Conservation (phyloP, 768 basidiomycete species). For the Mycena capillaripes region DNA sequence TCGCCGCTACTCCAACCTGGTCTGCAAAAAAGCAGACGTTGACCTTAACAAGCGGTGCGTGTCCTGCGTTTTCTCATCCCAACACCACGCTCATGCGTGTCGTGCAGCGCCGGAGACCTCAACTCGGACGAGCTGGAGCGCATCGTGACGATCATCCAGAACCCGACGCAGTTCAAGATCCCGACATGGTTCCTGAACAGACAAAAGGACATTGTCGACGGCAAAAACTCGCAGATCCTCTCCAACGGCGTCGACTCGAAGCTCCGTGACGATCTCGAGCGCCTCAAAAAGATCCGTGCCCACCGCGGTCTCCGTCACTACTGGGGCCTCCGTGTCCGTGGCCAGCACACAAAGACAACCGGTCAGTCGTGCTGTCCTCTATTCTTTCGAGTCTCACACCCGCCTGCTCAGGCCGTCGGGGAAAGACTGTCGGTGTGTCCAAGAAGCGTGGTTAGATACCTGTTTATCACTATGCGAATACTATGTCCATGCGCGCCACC, state of each 20-base stretch:
- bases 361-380: constrained; percentile 62
- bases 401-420: constrained; percentile 88
- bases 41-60: constrained; percentile 97
- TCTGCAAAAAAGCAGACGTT: constrained; percentile 99
- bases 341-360: constrained; percentile 99
- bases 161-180: constrained; percentile 99
- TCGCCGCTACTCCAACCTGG: constrained; percentile 97
- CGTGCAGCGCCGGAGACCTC: constrained; percentile 92
- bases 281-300: constrained; percentile 98
- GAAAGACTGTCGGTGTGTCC: constrained; percentile 96
- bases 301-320: constrained; percentile 94
- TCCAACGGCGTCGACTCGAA: constrained; percentile 98
- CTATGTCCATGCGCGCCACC: neutral
- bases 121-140: constrained; percentile 99
- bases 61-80: neutral
- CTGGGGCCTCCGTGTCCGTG: constrained; percentile 96
- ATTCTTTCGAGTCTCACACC: constrained; percentile 20
- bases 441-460: constrained; percentile 79
- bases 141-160: constrained; percentile 99
- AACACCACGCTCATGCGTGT: neutral
- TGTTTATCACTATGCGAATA: constrained; percentile 12
- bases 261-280: constrained; percentile 97
- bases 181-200: constrained; percentile 99
- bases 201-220: constrained; percentile 97
- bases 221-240: constrained; percentile 95